Evolutionary conservation across 2,329 filamentous ascomycete genomes (phyloP), one percentile per base, ranked within the genome.

Genomic region (Ophiostoma triangulosporum): DNA sequence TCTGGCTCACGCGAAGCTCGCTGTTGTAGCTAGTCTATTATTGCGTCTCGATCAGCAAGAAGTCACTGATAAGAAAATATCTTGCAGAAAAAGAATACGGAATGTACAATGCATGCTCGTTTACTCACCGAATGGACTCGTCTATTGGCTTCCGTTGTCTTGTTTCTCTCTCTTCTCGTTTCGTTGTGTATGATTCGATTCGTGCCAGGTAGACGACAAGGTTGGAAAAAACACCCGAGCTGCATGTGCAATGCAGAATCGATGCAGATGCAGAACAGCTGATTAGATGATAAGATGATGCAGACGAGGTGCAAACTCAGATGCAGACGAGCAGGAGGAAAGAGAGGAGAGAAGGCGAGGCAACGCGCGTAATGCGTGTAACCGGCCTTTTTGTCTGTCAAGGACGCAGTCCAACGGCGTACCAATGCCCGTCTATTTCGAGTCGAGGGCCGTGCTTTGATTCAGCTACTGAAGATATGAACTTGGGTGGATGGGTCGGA

Each of bases 291-390:
- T n/a, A 20, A 2, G 22, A 6, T 17, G 15, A n/a, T n/a, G n/a
- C n/a, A n/a, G n/a, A n/a, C n/a, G n/a, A n/a, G n/a, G n/a, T n/a
- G 27, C 38, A 14, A 14, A 17, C 22, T 3, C 27, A 32, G 27
- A 6, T 32, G 29, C 26, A 50, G 35, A 48, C 22, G 29, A 36
- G 8, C 12, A 36, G 26, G 29, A 11, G 9, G 8, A 27, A 50
- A 31, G 27, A 31, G 27, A 20, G 35, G 33, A 45, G 7, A 48
- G 32, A 31, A n/a, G 9, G 43, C 24, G n/a, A 46, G 9, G 33
- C 50, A 52, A 55, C 54, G 54, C 48, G 50, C 54, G 54, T 52
- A 55, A 55, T 52, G 50, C 35, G 54, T 55, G 54, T 55, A 52
- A 55, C 50, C 35, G 24, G 22, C 29, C 26, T 40, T 14, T n/a